Evolutionary conservation across 495 filamentous ascomycete genomes (phyloP), one percentile per base, ranked within the genome.

Genomic region (Evernia prunastri): DNA sequence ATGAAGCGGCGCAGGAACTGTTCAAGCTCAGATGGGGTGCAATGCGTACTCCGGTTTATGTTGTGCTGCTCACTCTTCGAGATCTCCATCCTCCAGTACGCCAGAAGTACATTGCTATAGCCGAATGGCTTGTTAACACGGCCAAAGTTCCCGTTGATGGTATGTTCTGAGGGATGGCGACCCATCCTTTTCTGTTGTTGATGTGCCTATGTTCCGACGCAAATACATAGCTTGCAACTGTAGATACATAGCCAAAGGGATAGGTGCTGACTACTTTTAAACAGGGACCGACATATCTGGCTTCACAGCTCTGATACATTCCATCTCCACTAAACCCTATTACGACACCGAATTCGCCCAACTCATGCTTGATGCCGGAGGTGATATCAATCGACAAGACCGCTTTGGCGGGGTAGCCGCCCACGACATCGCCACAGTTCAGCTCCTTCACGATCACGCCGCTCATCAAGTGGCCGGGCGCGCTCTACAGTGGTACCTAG

Each of bases 1-100:
- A 53, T 18, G 49, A 53, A 53, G 49, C 49, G 18, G 49, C 49
- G 11, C 49, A 53, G 49, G 49, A 53, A 18, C 31, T 53, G 49
- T 53, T 53, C 49, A 53, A 18, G 15, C 11, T 53, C 27, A 53
- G 18, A 31, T 53, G 49, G 49, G 49, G 49, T 53, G 25, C 49
- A 29, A 53, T 27, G 12, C 49, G 49, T 29, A 31, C 18, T 31
- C 49, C 49, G 0, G 27, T 53, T 9, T 53, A 53, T 15, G 27
- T 31, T 53, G 49, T 53, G 12, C 49, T 53, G 49, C 49, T 53
- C 27, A 27, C 49, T 53, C 18, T 53, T 53, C 29, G 25, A 31
- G 8, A 0, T 17, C 1, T 53, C 49, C 29, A 53, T 29, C 25
- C 23, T 53, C 25, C 3, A 17, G 13, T 53, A 27, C 25, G 49